Conservation (phyloP, 2,329 filamentous ascomycete genomes). For the Claviceps lovelessii region DNA sequence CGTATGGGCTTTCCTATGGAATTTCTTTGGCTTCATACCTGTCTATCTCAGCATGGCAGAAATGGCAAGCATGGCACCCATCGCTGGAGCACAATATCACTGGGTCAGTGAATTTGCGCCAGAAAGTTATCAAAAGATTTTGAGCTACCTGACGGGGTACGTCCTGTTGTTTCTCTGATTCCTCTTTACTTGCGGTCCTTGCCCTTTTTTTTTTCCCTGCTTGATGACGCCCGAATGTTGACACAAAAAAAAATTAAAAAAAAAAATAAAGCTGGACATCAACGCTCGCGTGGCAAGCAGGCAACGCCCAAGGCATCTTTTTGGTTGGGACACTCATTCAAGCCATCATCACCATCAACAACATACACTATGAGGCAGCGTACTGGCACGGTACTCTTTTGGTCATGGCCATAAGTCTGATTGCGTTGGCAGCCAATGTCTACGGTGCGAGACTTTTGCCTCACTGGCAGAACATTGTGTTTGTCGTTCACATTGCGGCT, state of each 20-base stretch:
- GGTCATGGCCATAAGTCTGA: constrained; percentile 4
- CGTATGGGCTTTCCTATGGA: constrained; percentile 2
- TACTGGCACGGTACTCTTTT: constrained; percentile 8
- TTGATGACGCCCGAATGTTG: not conserved
- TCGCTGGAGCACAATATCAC: constrained; percentile 11
- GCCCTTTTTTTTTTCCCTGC: not conserved
- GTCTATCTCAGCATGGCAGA: constrained; percentile 8
- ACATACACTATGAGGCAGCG: constrained; percentile 2
- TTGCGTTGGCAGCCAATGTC: constrained; percentile 4
- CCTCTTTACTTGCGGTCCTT: not conserved
- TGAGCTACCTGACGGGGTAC: constrained; percentile 4
- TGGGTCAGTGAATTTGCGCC: constrained; percentile 8
- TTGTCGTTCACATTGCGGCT: constrained; percentile 6
- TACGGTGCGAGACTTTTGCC: constrained; percentile 6
- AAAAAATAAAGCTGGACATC: constrained; percentile 6
- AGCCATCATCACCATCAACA: constrained; percentile 6
- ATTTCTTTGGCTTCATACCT: constrained; percentile 3
- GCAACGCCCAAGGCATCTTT: constrained; percentile 7
- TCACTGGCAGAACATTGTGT: constrained; percentile 6
- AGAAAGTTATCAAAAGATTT: constrained; percentile 1
- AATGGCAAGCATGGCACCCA: constrained; percentile 9
- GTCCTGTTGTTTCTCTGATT: not conserved
- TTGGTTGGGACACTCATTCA: constrained; percentile 8
- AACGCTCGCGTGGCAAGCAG: constrained; percentile 8
- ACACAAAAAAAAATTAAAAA: not conserved